A percentile compares a stretch with the other conserved stretches of the same genome.
Conservation (phyloP, 2,329 filamentous ascomycete genomes). For the Phyllosticta capitalensis region DNA sequence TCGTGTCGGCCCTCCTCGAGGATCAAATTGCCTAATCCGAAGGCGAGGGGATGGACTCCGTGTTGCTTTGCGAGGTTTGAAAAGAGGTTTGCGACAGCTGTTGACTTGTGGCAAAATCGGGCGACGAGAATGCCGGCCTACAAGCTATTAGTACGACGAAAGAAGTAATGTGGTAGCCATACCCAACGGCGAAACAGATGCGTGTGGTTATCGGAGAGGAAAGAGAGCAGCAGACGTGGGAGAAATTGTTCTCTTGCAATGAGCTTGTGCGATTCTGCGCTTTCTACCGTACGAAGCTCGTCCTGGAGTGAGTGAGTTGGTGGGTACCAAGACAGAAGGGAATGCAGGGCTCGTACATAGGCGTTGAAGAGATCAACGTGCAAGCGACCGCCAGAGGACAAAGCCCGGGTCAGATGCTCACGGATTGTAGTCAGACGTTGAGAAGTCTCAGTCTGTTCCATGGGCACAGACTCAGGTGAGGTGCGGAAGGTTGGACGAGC, state of each 20-base stretch:
- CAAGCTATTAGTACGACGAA: not conserved
- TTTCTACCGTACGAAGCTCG: not conserved
- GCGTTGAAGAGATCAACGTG: not conserved
- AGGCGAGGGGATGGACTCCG: not conserved
- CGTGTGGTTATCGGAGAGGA: not conserved
- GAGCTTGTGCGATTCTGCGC: not conserved
- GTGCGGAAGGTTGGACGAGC: not conserved
- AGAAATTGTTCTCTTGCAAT: not conserved
- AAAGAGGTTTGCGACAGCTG: not conserved
- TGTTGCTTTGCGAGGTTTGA: not conserved
- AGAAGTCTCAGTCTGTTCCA: not conserved
- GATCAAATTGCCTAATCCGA: slow-evolving; percentile 19
- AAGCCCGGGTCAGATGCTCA: not conserved
- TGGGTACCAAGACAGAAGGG: not conserved
- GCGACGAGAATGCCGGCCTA: slow-evolving; percentile 1
- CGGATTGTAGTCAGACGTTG: not conserved
- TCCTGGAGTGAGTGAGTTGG: not conserved
- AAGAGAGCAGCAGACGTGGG: not conserved
- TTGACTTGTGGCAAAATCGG: not conserved
- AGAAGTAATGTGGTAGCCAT: not conserved
- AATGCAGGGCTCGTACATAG: not conserved
- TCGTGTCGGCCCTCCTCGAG: slow-evolving; percentile 18
- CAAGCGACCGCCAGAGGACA: not conserved
- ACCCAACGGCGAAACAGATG: not conserved
- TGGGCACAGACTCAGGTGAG: not conserved